phyloP scores from a whole-genome alignment of 495 filamentous ascomycete genomes.

The Hyphodiscus hymeniophilus region DNA sequence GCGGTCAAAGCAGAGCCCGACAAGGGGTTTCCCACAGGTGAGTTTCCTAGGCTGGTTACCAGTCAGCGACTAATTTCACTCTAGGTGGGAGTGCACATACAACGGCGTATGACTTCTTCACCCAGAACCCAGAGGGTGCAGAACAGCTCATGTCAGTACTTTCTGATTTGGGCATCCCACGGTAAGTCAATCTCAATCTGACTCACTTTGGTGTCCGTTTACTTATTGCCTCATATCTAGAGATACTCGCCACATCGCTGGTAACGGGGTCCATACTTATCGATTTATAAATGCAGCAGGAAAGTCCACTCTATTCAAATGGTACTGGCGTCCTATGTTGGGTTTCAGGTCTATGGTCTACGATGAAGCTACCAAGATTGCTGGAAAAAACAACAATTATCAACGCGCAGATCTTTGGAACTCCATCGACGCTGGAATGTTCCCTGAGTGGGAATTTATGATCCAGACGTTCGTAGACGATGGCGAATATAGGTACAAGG shows the following conservation, averaged over 20 bases:
- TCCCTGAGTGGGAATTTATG: slow-evolving; percentile 10
- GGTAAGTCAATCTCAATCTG: no score
- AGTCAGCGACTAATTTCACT: slow-evolving; percentile 2
- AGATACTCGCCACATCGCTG: slow-evolving; percentile 11
- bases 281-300: slow-evolving; percentile 10
- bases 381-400: slow-evolving; percentile 13
- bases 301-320: slow-evolving; percentile 10
- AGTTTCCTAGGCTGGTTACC: neutral
- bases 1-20: slow-evolving; percentile 41
- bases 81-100: slow-evolving; percentile 34
- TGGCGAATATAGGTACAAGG: slow-evolving; percentile 12
- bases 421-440: slow-evolving; percentile 11
- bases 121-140: slow-evolving; percentile 29
- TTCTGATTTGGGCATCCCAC: slow-evolving; percentile 5
- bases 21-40: slow-evolving; percentile 24
- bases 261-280: slow-evolving; percentile 15
- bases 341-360: slow-evolving; percentile 5
- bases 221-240: no score
- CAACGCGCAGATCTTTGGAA: slow-evolving; percentile 9
- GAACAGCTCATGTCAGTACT: slow-evolving; percentile 4
- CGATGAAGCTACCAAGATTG: slow-evolving; percentile 7
- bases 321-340: slow-evolving; percentile 2
- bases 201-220: no score
- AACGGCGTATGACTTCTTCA: slow-evolving; percentile 47
- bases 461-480: slow-evolving; percentile 11